Evolutionary conservation across 2,329 filamentous ascomycete genomes (phyloP).

Genomic region (Trichoderma citrinoviride): DNA sequence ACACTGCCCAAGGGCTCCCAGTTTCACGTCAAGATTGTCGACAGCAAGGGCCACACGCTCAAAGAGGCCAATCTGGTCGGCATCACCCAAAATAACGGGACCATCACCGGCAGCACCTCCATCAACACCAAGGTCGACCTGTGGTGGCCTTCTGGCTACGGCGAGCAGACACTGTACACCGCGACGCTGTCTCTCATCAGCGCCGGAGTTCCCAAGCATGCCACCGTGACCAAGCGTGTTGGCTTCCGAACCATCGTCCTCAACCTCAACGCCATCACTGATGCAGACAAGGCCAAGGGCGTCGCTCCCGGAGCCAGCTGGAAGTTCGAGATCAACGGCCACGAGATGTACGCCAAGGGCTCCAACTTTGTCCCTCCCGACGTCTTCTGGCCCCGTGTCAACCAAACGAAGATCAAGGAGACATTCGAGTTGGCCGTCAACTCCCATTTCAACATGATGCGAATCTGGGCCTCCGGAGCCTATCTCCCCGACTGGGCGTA

Average conservation of each 20-base stretch:
- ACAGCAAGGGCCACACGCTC: conserved; percentile 41
- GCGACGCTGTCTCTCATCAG: conserved; percentile 41
- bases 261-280: conserved; percentile 53
- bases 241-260: conserved; percentile 63
- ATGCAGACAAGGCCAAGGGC: conserved; percentile 50
- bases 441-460: conserved; percentile 61
- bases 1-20: conserved; percentile 40
- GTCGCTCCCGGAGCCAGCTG: conserved; percentile 44
- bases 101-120: conserved; percentile 49
- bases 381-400: conserved; percentile 44
- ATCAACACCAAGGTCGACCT: conserved; percentile 46
- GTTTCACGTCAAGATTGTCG: conserved; percentile 47
- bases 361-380: conserved; percentile 26
- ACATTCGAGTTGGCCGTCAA: conserved; percentile 50
- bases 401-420: conserved; percentile 47
- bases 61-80: conserved; percentile 34
- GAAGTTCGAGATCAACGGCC: conserved; percentile 65
- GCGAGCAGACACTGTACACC: conserved; percentile 56
- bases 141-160: conserved; percentile 61
- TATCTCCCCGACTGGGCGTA: conserved; percentile 63
- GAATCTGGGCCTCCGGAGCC: conserved; percentile 59
- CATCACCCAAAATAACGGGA: conserved; percentile 29
- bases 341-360: conserved; percentile 55
- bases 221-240: conserved; percentile 26
- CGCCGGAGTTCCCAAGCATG: conserved; percentile 46